Percentiles rank a stretch among this genome's conserved stretches.
These are phyloP conservation scores for Malassezia sympodialis DNA, from an alignment of 1,284 basidiomycete species.

Conservation along the genomic window DNA sequence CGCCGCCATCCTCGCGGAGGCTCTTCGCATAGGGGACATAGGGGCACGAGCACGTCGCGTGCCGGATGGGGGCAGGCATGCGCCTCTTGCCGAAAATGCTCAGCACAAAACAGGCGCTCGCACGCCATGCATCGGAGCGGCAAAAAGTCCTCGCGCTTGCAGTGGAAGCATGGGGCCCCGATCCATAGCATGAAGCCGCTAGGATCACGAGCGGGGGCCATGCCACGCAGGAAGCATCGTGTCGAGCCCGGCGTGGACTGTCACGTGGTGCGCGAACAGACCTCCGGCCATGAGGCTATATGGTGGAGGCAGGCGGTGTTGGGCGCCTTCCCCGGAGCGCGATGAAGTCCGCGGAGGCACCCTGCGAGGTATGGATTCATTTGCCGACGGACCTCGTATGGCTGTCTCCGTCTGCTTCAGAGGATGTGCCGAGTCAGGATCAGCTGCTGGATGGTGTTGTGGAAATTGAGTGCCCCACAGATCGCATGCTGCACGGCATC, in stretches of 20 bases:
- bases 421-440: slow-evolving; percentile 37
- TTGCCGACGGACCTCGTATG: slow-evolving; percentile 41
- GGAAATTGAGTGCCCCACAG: slow-evolving; percentile 41
- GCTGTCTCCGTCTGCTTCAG: slow-evolving; percentile 28
- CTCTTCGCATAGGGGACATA: slow-evolving; percentile 12
- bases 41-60: slow-evolving; percentile 5
- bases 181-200: slow-evolving; percentile 15
- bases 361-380: slow-evolving; percentile 42
- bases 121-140: slow-evolving; percentile 12
- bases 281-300: background rate
- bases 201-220: background rate
- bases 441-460: slow-evolving; percentile 43
- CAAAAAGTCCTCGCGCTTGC: slow-evolving; percentile 15
- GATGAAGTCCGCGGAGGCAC: slow-evolving; percentile 12
- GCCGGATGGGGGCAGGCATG: background rate
- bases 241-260: background rate
- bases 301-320: background rate
- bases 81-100: slow-evolving; percentile 3
- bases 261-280: background rate
- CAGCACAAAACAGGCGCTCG: slow-evolving; percentile 5
- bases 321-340: background rate
- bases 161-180: slow-evolving; percentile 11
- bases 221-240: background rate
- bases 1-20: slow-evolving; percentile 14
- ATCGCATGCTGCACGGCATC: slow-evolving; percentile 35